Percentiles rank a stretch among this genome's conserved stretches.
Evolutionary conservation across 305 asterid species (phyloP).

Genomic region (Striga hermonthica): DNA sequence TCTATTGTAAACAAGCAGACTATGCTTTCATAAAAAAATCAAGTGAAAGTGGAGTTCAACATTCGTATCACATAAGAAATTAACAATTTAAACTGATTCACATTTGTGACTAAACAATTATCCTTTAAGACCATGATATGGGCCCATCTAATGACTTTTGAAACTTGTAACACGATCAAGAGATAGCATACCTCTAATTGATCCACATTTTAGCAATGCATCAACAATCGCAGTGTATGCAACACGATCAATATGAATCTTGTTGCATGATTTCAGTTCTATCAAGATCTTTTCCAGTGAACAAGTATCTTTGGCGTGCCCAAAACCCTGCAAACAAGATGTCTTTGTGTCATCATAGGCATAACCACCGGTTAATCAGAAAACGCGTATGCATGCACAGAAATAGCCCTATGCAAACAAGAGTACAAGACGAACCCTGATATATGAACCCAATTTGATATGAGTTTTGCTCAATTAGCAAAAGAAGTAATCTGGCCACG

Average conservation of each 20-base stretch:
- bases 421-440: conserved; percentile 16
- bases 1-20: conserved; percentile 7
- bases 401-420: conserved; percentile 8
- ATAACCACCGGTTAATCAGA: conserved; percentile 9
- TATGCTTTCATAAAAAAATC: conserved; percentile 19
- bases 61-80: conserved; percentile 18
- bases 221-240: conserved; percentile 60
- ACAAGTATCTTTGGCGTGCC: conserved; percentile 47
- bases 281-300: conserved; percentile 43
- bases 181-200: conserved; percentile 47
- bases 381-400: conserved; percentile 1
- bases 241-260: conserved; percentile 56
- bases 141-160: conserved; percentile 21
- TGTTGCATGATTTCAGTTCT: conserved; percentile 54
- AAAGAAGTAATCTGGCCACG: conserved; percentile 5
- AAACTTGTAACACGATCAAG: conserved; percentile 27
- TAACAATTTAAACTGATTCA: conserved; percentile 8
- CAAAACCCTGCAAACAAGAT: conserved; percentile 53
- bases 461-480: conserved; percentile 21
- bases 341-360: conserved; percentile 17
- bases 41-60: conserved; percentile 15
- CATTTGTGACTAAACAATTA: conserved; percentile 7
- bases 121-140: conserved; percentile 6
- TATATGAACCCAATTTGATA: not conserved
- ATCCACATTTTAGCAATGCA: conserved; percentile 59